phyloP scores from a whole-genome alignment of 805 yeast species.

The Wickerhamomyces kurtzmanii region DNA sequence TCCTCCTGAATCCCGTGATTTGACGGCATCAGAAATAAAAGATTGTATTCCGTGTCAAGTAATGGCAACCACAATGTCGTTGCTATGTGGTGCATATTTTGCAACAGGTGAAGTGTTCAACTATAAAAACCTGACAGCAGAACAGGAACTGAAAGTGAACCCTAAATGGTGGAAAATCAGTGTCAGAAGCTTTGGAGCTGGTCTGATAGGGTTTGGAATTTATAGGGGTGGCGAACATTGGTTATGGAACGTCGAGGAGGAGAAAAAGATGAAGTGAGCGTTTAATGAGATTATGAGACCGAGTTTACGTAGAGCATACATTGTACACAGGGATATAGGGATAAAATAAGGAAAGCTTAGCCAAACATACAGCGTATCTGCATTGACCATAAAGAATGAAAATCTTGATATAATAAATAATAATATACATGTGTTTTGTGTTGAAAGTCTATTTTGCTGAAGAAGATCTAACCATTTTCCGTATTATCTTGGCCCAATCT shows the following conservation, averaged over 20 bases:
- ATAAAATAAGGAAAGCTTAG: too few relatives aligned
- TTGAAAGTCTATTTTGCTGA: background rate
- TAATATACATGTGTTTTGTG: too few relatives aligned
- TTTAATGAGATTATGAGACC: constrained; percentile 1
- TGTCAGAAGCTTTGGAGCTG: constrained; percentile 43
- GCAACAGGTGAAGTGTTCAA: constrained; percentile 47
- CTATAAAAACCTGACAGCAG: constrained; percentile 24
- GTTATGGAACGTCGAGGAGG: constrained; percentile 34
- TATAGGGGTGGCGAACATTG: constrained; percentile 58
- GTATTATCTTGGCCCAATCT: constrained; percentile 30
- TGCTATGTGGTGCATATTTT: constrained; percentile 57
- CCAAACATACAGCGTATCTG: too few relatives aligned
- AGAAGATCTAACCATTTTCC: constrained; percentile 4
- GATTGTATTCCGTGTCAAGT: constrained; percentile 65
- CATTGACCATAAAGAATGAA: too few relatives aligned
- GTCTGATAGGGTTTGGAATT: constrained; percentile 45
- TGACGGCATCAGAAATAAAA: constrained; percentile 28
- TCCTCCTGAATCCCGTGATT: constrained; percentile 16
- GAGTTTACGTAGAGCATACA: too few relatives aligned
- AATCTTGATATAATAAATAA: too few relatives aligned
- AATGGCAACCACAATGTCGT: constrained; percentile 47
- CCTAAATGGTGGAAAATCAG: constrained; percentile 58
- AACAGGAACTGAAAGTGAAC: constrained; percentile 23
- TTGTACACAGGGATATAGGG: too few relatives aligned
- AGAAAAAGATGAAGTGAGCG: constrained; percentile 2